Evolutionary conservation across 305 asterid genomes (phyloP), one percentile per base, ranked within the genome.

Genomic region (Fraxinus floribunda): DNA sequence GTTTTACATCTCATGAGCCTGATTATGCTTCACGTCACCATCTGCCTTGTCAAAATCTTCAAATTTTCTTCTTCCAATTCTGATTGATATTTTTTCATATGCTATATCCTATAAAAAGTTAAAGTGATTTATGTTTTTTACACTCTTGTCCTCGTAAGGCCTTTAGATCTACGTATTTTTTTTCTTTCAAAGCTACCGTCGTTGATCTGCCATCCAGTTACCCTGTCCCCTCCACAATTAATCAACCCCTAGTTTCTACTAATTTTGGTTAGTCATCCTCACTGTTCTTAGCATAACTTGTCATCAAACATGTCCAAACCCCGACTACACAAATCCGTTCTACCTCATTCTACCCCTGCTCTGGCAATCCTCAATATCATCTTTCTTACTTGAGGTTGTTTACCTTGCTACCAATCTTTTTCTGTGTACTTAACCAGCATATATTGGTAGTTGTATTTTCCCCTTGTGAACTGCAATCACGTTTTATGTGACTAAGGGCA

Each of bases 201-300:
- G 3, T 16, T 55, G 24, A 46, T 36, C 76, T 80, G 78, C 32
- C 78, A 35, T 44, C 44, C 57, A 80, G 77, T 75, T 75, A 52
- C 24, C 64, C 0, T 52, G 64, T 52, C 22, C 5, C 24, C 64
- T 36, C 70, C 66, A 16, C 20, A 13, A 49, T 77, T n/a, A 60
- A 60, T 60, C 71, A 8, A 18, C 32, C 71, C 32, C 13, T 60
- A 22, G 24, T n/a, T 60, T 60, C 32, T 60, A 60, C 22, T 20
- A 60, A 60, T 20, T 60, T 60, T 60, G 29, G 32, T 20, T 18
- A 41, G 34, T 35, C 44, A 71, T 38, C 26, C 41, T 16, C 79
- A 32, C 11, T 15, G 18, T 1, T 78, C 44, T 22, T 18, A n/a
- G 66, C 64, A 52, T n/a, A 15, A 26, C 11, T 20, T 46, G 26